Evolutionary conservation across 1,139 yeast species (phyloP), one percentile per base, ranked within the genome.

Genomic region (Geotrichum fermentans): DNA sequence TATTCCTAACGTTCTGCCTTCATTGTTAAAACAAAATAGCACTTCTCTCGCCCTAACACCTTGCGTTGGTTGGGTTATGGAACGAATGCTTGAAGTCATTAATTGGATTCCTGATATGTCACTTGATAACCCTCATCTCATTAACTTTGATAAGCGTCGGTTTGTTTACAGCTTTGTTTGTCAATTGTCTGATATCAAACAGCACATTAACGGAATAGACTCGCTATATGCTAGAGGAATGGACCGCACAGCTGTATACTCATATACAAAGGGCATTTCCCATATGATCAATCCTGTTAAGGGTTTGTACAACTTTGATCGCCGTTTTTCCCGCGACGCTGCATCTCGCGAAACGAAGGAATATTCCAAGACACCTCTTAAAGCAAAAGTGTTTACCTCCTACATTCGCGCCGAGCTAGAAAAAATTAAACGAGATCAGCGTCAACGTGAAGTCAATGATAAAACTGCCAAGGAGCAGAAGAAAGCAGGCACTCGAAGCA

Each of bases 61-160:
- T 2, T 90, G 97, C 62, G 79, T 89, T 56, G 97, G 97, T 7
- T 83, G 90, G 89, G 65, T 80, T 47, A 63, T 77, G 16, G 81
- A 78, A 56, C 71, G 86, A 47, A 63, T 82, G 56, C 60, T 81
- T 50, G 88, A 82, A 60, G 77, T 80, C 52, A 79, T 82, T 1
- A 80, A 83, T 55, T 80, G 77, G 60, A 77, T 82, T 45, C 88
- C 89, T 18, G 80, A 81, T 61, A 77, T 79, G 77, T 74, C 80
- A 21, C 73, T 77, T 33, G 81, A 75, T 54, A 77, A 80, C 58
- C 71, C 82, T 1, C 68, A 73, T 39, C 66, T 81, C 52, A 74
- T 82, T 57, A 82, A 82, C 59, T 82, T 82, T 62, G 88, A 82
- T 61, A 82, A 82, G 62, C 74, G 82, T 50, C 73, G 88, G 42